Evolutionary conservation across 345 rosid species (phyloP).

Genomic region (Citrus medica): DNA sequence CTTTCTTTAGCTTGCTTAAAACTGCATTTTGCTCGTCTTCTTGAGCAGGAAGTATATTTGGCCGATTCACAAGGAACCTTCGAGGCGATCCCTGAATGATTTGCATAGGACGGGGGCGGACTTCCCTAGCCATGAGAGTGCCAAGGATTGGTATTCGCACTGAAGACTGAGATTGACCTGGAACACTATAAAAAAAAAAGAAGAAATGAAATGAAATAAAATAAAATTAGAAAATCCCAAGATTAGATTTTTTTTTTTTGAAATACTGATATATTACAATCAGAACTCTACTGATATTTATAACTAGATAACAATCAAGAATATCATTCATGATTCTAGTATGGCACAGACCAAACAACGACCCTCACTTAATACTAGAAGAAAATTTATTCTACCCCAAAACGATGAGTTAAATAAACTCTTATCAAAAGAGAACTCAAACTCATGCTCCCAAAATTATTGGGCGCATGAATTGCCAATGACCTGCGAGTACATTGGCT

Average conservation of each 20-base stretch:
- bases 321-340: fast-evolving
- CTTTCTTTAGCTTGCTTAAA: slow-evolving; percentile 51
- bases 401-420: too few species aligned
- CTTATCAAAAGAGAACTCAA: fast-evolving
- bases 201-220: too few species aligned
- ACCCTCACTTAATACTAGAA: too few species aligned
- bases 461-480: too few species aligned
- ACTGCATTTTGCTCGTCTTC: slow-evolving; percentile 33
- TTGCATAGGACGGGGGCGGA: not conserved
- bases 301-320: fast-evolving
- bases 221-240: not conserved
- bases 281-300: too few species aligned
- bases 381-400: fast-evolving
- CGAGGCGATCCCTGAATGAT: slow-evolving; percentile 17
- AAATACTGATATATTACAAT: too few species aligned
- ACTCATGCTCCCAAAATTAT: too few species aligned
- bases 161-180: not conserved
- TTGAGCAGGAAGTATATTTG: not conserved
- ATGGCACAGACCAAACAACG: too few species aligned
- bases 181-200: slow-evolving; percentile 8
- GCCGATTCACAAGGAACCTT: not conserved
- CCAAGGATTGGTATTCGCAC: not conserved
- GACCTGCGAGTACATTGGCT: too few species aligned
- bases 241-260: not conserved
- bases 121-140: not conserved